Evolutionary conservation across 257 asterid genomes (phyloP).

Genomic region (Linderniella brevidens): DNA sequence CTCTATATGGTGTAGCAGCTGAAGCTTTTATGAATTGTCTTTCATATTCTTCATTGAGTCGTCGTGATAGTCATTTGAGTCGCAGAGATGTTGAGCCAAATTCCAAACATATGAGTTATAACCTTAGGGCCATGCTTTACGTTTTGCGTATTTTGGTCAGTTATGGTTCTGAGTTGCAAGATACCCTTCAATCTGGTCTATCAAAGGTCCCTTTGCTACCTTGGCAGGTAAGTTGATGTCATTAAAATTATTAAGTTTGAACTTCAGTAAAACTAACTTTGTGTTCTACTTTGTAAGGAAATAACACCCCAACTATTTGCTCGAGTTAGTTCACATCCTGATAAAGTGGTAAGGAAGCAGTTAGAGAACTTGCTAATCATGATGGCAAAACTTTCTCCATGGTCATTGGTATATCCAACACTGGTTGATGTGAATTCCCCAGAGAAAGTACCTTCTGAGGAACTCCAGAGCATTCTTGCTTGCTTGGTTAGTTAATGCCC

Average conservation of each 20-base stretch:
- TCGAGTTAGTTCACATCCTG: constrained; percentile 88
- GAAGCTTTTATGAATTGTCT: constrained; percentile 76
- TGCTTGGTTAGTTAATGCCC: constrained; percentile 54
- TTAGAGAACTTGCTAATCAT: constrained; percentile 67
- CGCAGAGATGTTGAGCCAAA: constrained; percentile 37
- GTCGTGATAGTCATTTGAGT: constrained; percentile 44
- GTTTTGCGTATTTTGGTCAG: constrained; percentile 77
- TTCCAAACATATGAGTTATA: constrained; percentile 45
- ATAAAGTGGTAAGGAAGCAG: constrained; percentile 70
- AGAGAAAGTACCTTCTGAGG: constrained; percentile 76
- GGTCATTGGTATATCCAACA: constrained; percentile 88
- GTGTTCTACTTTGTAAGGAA: constrained; percentile 43
- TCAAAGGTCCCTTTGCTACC: constrained; percentile 81
- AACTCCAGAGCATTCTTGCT: constrained; percentile 71
- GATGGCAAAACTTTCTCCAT: constrained; percentile 85
- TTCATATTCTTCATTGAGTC: constrained; percentile 54
- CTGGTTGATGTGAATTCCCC: constrained; percentile 86
- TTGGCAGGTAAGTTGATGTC: constrained; percentile 67
- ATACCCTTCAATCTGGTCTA: constrained; percentile 68
- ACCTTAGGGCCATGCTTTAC: constrained; percentile 69
- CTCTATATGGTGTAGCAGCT: constrained; percentile 90
- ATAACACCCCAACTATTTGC: constrained; percentile 92
- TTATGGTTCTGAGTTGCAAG: constrained; percentile 78
- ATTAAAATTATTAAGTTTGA: constrained; percentile 11
- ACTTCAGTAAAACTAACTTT: constrained; percentile 20